Conservation (phyloP, 805 yeast genomes). For the Starmerella vaccinii region DNA sequence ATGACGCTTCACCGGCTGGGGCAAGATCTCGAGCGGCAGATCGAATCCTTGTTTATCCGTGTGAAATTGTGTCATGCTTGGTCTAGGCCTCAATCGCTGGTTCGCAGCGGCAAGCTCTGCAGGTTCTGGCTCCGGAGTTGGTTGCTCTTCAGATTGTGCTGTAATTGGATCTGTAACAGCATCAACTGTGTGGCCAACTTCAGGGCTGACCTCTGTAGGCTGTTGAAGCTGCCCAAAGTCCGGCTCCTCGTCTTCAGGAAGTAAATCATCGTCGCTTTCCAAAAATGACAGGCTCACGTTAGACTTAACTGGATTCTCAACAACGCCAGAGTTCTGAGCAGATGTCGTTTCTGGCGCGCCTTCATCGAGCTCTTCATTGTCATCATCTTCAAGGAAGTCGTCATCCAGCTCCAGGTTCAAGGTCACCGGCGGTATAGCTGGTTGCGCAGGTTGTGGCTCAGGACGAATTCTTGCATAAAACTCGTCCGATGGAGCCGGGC, state of each 20-base stretch:
- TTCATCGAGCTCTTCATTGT: slow-evolving; percentile 1
- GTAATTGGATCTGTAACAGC: neutral
- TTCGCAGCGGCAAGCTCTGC: neutral
- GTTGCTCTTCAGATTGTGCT: neutral
- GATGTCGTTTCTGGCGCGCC: neutral
- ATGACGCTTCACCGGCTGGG: slow-evolving; percentile 22
- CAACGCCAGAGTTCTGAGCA: neutral
- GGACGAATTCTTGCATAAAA: neutral
- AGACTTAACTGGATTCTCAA: neutral
- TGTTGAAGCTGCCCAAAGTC: neutral
- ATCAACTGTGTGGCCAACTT: no score
- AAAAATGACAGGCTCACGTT: slow-evolving; percentile 25
- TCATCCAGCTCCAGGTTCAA: slow-evolving; percentile 22
- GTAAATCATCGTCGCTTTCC: slow-evolving; percentile 30
- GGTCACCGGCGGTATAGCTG: neutral
- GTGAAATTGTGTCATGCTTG: slow-evolving; percentile 22
- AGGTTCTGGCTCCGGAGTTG: neutral
- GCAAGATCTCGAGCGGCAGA: slow-evolving; percentile 29
- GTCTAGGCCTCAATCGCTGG: slow-evolving; percentile 3
- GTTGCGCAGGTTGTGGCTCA: neutral
- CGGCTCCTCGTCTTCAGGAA: slow-evolving; percentile 27
- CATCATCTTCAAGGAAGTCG: slow-evolving; percentile 23
- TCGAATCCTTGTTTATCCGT: slow-evolving; percentile 30
- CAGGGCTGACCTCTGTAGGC: no score
- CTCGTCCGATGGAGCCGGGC: neutral